phyloP scores from a whole-genome alignment of 257 asterid species.

The Linderniella brevidens region DNA sequence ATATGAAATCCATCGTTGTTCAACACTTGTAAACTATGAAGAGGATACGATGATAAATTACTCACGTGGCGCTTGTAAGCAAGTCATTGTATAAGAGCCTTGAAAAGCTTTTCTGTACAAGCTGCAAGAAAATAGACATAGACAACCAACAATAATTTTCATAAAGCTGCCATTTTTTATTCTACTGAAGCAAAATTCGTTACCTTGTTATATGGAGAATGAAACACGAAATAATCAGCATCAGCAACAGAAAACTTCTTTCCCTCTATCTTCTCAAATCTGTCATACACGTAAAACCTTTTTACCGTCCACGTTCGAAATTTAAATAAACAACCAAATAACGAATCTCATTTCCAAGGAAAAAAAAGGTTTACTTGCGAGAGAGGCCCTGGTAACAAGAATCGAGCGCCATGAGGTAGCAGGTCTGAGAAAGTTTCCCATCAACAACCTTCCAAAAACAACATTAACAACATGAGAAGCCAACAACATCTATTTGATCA shows the following conservation, averaged over 20 bases:
- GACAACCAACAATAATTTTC: conserved; percentile 1
- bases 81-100: conserved; percentile 75
- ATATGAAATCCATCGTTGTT: neutral
- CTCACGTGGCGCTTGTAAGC: conserved; percentile 54
- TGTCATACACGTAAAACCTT: conserved; percentile 8
- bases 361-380: conserved; percentile 33
- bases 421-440: conserved; percentile 97
- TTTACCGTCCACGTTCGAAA: too few species aligned
- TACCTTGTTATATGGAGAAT: conserved; percentile 99
- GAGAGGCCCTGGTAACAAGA: conserved; percentile 79
- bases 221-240: conserved; percentile 77
- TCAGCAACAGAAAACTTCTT: conserved; percentile 62
- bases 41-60: conserved; percentile 8
- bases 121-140: conserved; percentile 41
- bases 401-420: conserved; percentile 98
- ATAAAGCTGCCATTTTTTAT: neutral
- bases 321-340: too few species aligned
- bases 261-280: conserved; percentile 77
- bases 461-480: conserved; percentile 11
- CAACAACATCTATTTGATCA: conserved; percentile 1
- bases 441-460: conserved; percentile 61
- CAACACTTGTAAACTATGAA: too few species aligned
- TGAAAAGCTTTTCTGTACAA: conserved; percentile 93
- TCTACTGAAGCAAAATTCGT: neutral
- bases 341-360: conserved; percentile 7